A percentile compares a stretch with the other conserved stretches of the same genome.
Evolutionary conservation across 768 basidiomycete genomes (phyloP).

Genomic region (Tulasnella sp.): DNA sequence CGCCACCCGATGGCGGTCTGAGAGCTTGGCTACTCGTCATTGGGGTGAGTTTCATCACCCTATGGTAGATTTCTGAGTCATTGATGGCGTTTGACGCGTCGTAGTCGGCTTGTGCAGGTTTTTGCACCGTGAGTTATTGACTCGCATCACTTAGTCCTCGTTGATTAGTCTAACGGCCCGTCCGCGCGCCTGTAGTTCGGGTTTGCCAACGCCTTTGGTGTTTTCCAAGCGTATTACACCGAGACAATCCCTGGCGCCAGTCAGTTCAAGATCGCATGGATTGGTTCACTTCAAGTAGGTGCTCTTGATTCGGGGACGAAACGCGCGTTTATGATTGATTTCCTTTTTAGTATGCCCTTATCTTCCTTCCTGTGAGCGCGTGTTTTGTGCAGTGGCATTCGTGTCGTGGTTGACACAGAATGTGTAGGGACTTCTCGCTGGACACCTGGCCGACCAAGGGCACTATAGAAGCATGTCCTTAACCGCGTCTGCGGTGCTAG

Average conservation of each 20-base stretch:
- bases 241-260: not conserved
- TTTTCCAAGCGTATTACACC: conserved; percentile 12
- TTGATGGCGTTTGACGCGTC: not conserved
- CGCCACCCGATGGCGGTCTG: conserved; percentile 6
- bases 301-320: not conserved
- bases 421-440: conserved; percentile 5
- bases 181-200: not conserved
- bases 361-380: conserved; percentile 12
- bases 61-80: no score
- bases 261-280: conserved; percentile 12
- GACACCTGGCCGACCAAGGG: conserved; percentile 4
- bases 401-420: not conserved
- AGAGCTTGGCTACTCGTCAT: conserved; percentile 7
- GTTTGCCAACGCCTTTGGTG: conserved; percentile 8
- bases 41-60: not conserved
- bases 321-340: not conserved
- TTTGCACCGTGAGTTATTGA: conserved; percentile 7
- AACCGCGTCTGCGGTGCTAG: conserved; percentile 1
- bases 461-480: not conserved
- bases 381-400: not conserved
- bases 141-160: no score
- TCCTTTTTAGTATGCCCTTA: conserved; percentile 9
- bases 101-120: not conserved
- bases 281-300: conserved; percentile 13
- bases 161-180: no score